These are phyloP conservation scores for Penicillium pancosmium DNA, from an alignment of 495 filamentous ascomycete species.

Conservation along the genomic window DNA sequence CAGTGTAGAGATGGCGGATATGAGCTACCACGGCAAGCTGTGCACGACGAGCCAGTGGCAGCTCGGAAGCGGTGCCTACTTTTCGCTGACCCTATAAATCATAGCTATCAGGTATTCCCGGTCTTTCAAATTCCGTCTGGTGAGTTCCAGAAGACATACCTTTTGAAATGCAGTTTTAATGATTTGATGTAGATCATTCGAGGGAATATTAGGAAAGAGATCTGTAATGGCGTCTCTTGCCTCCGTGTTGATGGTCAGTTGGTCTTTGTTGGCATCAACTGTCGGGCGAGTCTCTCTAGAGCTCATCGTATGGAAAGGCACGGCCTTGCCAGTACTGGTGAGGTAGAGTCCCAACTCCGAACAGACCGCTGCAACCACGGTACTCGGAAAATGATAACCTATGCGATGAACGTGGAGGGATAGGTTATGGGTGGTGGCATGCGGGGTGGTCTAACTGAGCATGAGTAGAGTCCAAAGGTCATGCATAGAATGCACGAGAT, in stretches of 20 bases:
- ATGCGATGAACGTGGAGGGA: constrained; percentile 72
- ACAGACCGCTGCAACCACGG: constrained; percentile 58
- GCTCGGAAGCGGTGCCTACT: constrained; percentile 69
- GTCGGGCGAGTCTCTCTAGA: constrained; percentile 13
- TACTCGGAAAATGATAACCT: constrained; percentile 75
- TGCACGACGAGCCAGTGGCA: constrained; percentile 72
- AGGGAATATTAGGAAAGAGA: constrained; percentile 83
- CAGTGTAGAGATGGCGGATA: constrained; percentile 82
- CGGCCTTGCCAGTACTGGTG: constrained; percentile 44
- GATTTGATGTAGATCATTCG: constrained; percentile 74
- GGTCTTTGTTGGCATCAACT: constrained; percentile 42
- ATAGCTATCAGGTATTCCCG: constrained; percentile 23
- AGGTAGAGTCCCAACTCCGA: constrained; percentile 47
- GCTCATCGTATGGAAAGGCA: constrained; percentile 35
- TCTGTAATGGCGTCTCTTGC: constrained; percentile 75
- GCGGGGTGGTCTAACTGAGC: constrained; percentile 44
- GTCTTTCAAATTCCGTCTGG: constrained; percentile 13
- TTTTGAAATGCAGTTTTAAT: constrained; percentile 83
- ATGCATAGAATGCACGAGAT: neutral
- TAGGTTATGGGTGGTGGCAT: constrained; percentile 51
- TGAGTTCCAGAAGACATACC: constrained; percentile 49
- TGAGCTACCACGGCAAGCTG: constrained; percentile 85
- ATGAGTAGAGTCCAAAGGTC: constrained; percentile 15
- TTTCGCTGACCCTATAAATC: constrained; percentile 49
- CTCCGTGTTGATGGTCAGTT: constrained; percentile 70